Evolutionary conservation across 2,329 filamentous ascomycete genomes (phyloP), one percentile per base, ranked within the genome.

Genomic region (Cladobotryum mycophilum): DNA sequence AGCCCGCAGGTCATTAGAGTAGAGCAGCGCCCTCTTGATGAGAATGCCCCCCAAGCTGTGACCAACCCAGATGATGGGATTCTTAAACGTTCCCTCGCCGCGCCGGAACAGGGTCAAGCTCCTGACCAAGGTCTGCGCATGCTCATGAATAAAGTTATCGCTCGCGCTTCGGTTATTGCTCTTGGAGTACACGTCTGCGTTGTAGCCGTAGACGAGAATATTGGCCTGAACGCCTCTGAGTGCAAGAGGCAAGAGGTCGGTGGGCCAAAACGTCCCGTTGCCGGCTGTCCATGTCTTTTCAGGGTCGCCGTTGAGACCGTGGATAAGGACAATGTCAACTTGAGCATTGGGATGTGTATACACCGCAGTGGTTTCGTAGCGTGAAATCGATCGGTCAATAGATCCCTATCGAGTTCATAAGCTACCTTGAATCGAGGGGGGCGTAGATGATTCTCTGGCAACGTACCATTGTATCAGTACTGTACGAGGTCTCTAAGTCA

Each of bases 1-100:
- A 38, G 75, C 76, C 7, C 72, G 74, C 12, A 86, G 64, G 58
- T 82, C 84, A 56, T 80, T 78, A 42, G 83, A 85, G 62, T 86
- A 82, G 45, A 86, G 75, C 44, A 90, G 69, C 1, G 84, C 82
- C 43, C 83, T 74, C 65, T 90, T 90, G 47, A 86, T 76, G 2
- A 90, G 70, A 53, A 89, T 80, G 6, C 86, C 87, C 4, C 86
- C 87, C 2, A 90, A 71, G 47, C 84, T 87, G 65, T 90, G 86
- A 46, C 79, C 85, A 35, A 90, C 79, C 74, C 86, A 91, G 54
- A 91, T 83, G 58, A 91, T 87, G 5, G 86, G 84, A 41, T 83
- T 80, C 20, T 76, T 73, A 34, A 72, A 68, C 5, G 79, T 80
- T 47, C 76, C 72, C 55, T 79, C 75, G 56, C 75, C 75, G 60